These are phyloP conservation scores for Xylaria sp. DNA, from an alignment of 2,329 filamentous ascomycete species.

Conservation along the genomic window DNA sequence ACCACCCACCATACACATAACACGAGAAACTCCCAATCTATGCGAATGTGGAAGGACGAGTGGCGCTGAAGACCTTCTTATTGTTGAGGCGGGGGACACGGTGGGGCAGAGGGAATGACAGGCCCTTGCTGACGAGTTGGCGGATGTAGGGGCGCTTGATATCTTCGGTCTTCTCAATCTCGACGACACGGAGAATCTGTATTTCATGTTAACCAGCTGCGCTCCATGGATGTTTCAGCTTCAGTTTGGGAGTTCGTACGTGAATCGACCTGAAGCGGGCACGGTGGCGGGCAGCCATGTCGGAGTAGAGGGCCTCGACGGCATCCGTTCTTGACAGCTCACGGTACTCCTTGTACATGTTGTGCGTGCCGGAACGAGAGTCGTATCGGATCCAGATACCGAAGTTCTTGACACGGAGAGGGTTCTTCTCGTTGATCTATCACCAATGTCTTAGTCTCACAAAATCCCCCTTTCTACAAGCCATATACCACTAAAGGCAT, in stretches of 20 bases:
- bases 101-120: constrained; percentile 99
- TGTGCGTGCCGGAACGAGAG: constrained; percentile 99
- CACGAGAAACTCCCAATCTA: constrained; percentile 66
- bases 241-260: constrained; percentile 62
- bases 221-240: background rate
- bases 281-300: constrained; percentile 99
- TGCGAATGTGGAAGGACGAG: constrained; percentile 96
- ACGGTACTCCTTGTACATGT: constrained; percentile 99
- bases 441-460: constrained; percentile 22
- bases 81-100: constrained; percentile 81
- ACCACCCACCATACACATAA: constrained; percentile 46
- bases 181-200: constrained; percentile 97
- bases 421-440: constrained; percentile 98
- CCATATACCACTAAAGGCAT: background rate
- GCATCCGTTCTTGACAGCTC: constrained; percentile 96
- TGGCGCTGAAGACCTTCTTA: constrained; percentile 92
- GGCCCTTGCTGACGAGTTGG: constrained; percentile 92
- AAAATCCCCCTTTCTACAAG: background rate
- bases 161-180: constrained; percentile 92
- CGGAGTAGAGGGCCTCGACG: constrained; percentile 96
- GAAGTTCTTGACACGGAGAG: constrained; percentile 99
- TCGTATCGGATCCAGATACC: constrained; percentile 99
- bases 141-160: constrained; percentile 99
- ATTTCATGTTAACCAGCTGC: constrained; percentile 35
- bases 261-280: constrained; percentile 98